A percentile compares a stretch with the other conserved stretches of the same genome.
These are phyloP conservation scores for Perkinsus marinus DNA, from an alignment of 169 alveolate genomes.

Conservation along the genomic window DNA sequence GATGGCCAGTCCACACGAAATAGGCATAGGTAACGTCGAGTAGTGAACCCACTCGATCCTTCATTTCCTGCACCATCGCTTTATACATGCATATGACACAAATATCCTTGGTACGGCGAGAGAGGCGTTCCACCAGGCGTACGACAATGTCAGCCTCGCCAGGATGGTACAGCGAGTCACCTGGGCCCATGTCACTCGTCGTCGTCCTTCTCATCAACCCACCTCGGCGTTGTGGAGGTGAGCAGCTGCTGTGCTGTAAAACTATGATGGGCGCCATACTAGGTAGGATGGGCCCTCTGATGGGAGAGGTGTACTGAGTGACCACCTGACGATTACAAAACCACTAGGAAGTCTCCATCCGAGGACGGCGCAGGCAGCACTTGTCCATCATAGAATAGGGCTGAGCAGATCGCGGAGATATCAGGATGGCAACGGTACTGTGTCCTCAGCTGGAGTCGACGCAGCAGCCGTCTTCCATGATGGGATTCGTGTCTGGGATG, in stretches of 20 bases:
- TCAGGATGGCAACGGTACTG: constrained; percentile 26
- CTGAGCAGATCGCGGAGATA: constrained; percentile 18
- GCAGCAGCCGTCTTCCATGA: background rate
- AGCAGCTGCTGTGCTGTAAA: background rate
- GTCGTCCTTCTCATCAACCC: constrained; percentile 7
- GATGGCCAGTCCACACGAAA: constrained; percentile 4
- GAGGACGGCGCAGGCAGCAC: constrained; percentile 13
- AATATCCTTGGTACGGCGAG: constrained; percentile 7
- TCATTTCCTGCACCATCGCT: constrained; percentile 8
- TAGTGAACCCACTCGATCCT: constrained; percentile 14
- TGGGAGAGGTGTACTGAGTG: background rate
- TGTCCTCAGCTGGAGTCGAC: constrained; percentile 1
- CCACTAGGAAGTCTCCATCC: background rate
- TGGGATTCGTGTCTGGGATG: background rate
- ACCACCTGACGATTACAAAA: background rate
- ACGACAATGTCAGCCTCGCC: constrained; percentile 2
- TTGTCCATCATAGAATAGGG: constrained; percentile 12
- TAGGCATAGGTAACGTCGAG: constrained; percentile 1
- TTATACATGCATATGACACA: constrained; percentile 19
- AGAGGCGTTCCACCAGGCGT: background rate
- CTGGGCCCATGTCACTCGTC: background rate
- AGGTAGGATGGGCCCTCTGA: background rate
- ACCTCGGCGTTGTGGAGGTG: constrained; percentile 1
- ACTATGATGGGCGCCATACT: background rate
- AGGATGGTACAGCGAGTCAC: background rate